These are phyloP conservation scores for Mycena sanguinolenta DNA, from an alignment of 768 basidiomycete species.

Conservation along the genomic window DNA sequence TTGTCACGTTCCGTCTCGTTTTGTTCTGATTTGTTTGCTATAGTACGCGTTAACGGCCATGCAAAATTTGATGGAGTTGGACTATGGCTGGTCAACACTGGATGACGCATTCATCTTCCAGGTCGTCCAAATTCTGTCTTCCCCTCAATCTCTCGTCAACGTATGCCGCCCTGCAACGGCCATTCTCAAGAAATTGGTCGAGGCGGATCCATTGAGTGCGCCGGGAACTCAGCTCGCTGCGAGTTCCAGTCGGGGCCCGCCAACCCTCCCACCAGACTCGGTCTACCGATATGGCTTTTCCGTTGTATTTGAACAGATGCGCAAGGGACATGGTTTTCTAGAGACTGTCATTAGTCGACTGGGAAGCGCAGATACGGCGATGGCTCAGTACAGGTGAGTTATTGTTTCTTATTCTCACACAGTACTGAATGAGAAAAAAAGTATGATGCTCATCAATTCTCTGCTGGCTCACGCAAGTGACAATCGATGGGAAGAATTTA, in stretches of 20 bases:
- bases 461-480: conserved; percentile 86
- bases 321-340: conserved; percentile 75
- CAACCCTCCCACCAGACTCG: conserved; percentile 72
- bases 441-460: conserved; percentile 93
- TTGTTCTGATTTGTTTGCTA: conserved; percentile 16
- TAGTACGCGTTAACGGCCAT: conserved; percentile 89
- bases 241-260: conserved; percentile 71
- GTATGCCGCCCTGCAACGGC: conserved; percentile 93
- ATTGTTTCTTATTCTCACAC: conserved; percentile 21
- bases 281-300: conserved; percentile 89
- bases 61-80: conserved; percentile 90
- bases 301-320: conserved; percentile 86
- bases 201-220: conserved; percentile 82
- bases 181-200: conserved; percentile 90
- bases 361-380: conserved; percentile 86
- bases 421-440: conserved; percentile 45
- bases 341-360: conserved; percentile 87
- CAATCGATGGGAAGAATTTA: conserved; percentile 83
- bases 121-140: conserved; percentile 84
- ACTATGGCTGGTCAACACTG: conserved; percentile 86
- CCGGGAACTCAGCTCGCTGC: conserved; percentile 66
- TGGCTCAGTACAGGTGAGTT: conserved; percentile 83
- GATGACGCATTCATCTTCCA: conserved; percentile 80
- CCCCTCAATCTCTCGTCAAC: conserved; percentile 84
- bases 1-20: conserved; percentile 11